Evolutionary conservation across 192 early-diverging fungal species (phyloP).

Genomic region (Dissophora globulifera): DNA sequence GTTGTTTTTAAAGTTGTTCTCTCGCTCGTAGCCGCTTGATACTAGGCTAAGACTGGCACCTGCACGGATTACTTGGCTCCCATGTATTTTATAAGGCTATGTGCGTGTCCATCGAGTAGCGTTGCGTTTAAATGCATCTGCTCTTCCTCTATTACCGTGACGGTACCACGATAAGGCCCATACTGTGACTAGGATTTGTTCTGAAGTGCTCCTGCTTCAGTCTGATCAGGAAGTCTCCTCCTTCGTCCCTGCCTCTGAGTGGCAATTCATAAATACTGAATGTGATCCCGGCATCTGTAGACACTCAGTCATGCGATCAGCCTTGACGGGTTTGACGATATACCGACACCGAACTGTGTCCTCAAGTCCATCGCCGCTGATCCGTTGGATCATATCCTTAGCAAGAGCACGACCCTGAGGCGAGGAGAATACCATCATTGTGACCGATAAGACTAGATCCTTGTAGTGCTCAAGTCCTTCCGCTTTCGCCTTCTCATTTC

Average conservation of each 20-base stretch:
- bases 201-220: not conserved
- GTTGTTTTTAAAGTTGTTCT: constrained; percentile 39
- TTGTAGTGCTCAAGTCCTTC: constrained; percentile 6
- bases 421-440: constrained; percentile 49
- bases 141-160: not conserved
- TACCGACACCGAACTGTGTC: constrained; percentile 25
- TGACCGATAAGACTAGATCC: constrained; percentile 38
- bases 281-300: constrained; percentile 32
- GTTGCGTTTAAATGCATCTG: too few relatives aligned
- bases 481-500: constrained; percentile 10
- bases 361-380: constrained; percentile 32
- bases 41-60: constrained; percentile 10
- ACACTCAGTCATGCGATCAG: constrained; percentile 47
- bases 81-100: not conserved
- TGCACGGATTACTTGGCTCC: constrained; percentile 20
- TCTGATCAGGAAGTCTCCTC: not conserved
- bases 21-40: constrained; percentile 32
- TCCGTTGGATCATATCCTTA: constrained; percentile 40
- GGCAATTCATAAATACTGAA: constrained; percentile 1
- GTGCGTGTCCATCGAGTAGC: too few relatives aligned
- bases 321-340: constrained; percentile 52
- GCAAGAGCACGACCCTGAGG: constrained; percentile 43
- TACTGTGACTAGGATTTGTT: not conserved
- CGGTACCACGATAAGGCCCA: not conserved
- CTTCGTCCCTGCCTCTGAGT: not conserved